Evolutionary conservation across 2,329 filamentous ascomycete genomes (phyloP).

Genomic region (Trichoderma asperellum): DNA sequence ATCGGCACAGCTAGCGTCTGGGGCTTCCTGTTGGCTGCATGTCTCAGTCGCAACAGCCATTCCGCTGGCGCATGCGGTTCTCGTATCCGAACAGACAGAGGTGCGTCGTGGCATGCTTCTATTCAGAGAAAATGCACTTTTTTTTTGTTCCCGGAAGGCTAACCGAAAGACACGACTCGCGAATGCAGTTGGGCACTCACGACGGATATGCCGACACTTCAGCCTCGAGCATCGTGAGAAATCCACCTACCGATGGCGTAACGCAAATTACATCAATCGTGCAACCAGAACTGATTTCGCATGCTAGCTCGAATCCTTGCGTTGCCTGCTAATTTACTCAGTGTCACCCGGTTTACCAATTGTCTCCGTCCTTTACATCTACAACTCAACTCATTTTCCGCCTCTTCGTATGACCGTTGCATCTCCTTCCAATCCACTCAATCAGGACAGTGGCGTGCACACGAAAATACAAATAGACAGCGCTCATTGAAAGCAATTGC

Average conservation of each 20-base stretch:
- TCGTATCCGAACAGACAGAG: constrained; percentile 9
- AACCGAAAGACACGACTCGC: background rate
- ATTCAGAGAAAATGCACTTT: background rate
- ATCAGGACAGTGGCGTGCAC: background rate
- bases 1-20: background rate
- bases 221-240: background rate
- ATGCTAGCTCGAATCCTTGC: background rate
- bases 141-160: background rate
- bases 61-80: background rate
- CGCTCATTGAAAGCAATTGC: background rate
- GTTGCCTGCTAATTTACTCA: background rate
- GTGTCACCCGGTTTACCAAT: background rate
- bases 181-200: background rate
- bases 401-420: background rate
- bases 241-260: background rate
- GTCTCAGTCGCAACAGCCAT: constrained; percentile 5
- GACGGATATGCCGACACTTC: background rate
- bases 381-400: constrained; percentile 1
- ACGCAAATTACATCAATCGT: background rate
- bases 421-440: background rate
- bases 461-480: background rate
- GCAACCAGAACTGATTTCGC: background rate
- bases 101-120: background rate
- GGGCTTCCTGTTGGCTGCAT: constrained; percentile 13
- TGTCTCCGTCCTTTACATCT: background rate